These are phyloP conservation scores for Malus sieversii DNA, from an alignment of 306 rosid species.

Conservation along the genomic window DNA sequence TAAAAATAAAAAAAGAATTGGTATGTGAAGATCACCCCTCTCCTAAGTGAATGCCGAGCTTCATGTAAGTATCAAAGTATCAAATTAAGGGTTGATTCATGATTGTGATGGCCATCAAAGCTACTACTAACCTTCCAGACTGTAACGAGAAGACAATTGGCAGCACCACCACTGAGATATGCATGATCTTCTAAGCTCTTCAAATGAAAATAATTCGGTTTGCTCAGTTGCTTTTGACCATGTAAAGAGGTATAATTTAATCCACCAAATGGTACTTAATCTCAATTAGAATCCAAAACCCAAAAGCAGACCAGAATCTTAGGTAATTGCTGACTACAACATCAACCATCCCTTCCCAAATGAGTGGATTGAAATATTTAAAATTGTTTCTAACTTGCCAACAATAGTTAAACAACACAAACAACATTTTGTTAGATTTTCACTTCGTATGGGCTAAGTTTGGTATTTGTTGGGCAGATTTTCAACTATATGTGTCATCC, in stretches of 20 bases:
- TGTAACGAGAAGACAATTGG: not conserved
- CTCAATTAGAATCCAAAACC: not conserved
- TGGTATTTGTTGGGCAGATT: no score
- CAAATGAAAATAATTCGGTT: not conserved
- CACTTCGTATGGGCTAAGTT: not conserved
- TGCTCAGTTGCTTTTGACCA: slow-evolving; percentile 4
- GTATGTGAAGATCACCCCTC: not conserved
- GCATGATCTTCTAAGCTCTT: not conserved
- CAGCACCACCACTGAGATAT: not conserved
- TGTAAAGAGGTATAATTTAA: not conserved
- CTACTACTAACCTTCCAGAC: not conserved
- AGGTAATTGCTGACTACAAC: not conserved
- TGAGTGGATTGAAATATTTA: not conserved
- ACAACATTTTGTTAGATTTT: not conserved
- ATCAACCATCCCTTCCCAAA: not conserved
- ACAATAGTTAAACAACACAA: not conserved
- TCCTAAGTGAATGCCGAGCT: not conserved
- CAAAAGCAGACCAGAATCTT: not conserved
- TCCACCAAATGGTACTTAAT: not conserved
- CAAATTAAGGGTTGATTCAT: not conserved
- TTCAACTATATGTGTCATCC: no score
- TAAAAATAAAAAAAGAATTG: no score
- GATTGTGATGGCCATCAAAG: not conserved
- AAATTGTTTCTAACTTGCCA: not conserved
- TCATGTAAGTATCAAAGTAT: not conserved